Evolutionary conservation across 129 eudicot species (phyloP), one percentile per base, ranked within the genome.

Genomic region (Pittosporum tobira): DNA sequence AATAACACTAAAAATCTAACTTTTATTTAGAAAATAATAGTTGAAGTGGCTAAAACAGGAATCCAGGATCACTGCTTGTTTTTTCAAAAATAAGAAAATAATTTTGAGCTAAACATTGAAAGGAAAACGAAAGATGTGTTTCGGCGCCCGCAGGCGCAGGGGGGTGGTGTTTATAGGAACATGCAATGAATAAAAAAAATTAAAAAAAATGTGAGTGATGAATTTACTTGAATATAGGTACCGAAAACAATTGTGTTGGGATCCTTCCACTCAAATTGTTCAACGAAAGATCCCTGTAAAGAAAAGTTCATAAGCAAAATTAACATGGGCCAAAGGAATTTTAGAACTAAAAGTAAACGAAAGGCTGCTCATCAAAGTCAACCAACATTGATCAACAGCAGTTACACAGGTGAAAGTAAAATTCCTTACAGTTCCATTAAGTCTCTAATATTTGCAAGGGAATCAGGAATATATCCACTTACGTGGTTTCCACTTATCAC

Each of bases 271-370:
- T 67, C 65, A 91, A 76, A 49, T 81, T 53, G 58, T 83, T 91
- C 63, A 81, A 75, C 10, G 98, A 91, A 59, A 86, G 90, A 75
- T 91, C 94, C 79, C 98, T 91, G 70, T 16, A 24, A 70, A 47
- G 6, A 47, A 52, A 47, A 36, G 10, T 30, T 26, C 40, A 30
- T 47, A 48, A 74, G 51, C 61, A 22, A 40, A 20, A 30, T 27
- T 52, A 63, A 34, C 24, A 65, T 31, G 25, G 31, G 38, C 51
- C 21, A 37, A 25, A 75, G 48, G 13, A 59, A 52, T 19, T 13
- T n/a, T 18, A 24, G 3, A 20, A 44, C 25, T 38, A 23, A 44
- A 38, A 51, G 29, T 7, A 13, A 29, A 61, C 25, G 43, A 5
- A 12, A 36, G 62, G 24, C 31, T 51, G 58, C 70, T 69, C n/a